A percentile compares a stretch with the other conserved stretches of the same genome.
phyloP scores from a whole-genome alignment of 2,329 filamentous ascomycete genomes.

The Alternaria angustiovoidea region DNA sequence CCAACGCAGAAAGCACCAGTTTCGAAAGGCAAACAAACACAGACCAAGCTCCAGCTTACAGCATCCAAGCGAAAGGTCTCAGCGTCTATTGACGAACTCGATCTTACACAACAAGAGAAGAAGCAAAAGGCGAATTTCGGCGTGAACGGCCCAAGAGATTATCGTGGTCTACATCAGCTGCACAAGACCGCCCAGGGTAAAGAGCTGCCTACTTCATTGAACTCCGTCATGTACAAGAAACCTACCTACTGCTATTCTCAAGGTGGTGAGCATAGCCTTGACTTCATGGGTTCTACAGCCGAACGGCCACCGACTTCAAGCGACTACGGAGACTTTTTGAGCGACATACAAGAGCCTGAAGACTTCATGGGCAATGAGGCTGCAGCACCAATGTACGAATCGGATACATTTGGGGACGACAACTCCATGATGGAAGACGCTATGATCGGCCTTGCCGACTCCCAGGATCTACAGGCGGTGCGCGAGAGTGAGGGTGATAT shows the following conservation, averaged over 20 bases:
- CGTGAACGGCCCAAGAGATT: slow-evolving; percentile 27
- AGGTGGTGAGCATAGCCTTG: slow-evolving; percentile 31
- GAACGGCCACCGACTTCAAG: slow-evolving; percentile 24
- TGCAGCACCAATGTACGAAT: slow-evolving; percentile 1
- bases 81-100: slow-evolving; percentile 37
- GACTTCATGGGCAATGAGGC: neutral
- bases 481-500: slow-evolving; percentile 1
- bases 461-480: slow-evolving; percentile 28
- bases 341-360: neutral
- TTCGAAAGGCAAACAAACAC: slow-evolving; percentile 25
- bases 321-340: slow-evolving; percentile 39
- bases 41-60: slow-evolving; percentile 41
- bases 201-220: slow-evolving; percentile 27
- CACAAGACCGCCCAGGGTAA: slow-evolving; percentile 36
- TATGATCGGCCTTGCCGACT: slow-evolving; percentile 44
- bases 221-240: slow-evolving; percentile 38
- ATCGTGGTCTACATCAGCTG: slow-evolving; percentile 34
- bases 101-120: slow-evolving; percentile 44
- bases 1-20: neutral
- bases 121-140: slow-evolving; percentile 31
- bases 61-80: slow-evolving; percentile 37
- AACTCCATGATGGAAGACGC: slow-evolving; percentile 44
- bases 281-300: slow-evolving; percentile 25
- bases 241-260: slow-evolving; percentile 37
- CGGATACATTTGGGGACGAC: slow-evolving; percentile 40